phyloP scores from a whole-genome alignment of 2,329 filamentous ascomycete species.

The Clathrospora elynae region DNA sequence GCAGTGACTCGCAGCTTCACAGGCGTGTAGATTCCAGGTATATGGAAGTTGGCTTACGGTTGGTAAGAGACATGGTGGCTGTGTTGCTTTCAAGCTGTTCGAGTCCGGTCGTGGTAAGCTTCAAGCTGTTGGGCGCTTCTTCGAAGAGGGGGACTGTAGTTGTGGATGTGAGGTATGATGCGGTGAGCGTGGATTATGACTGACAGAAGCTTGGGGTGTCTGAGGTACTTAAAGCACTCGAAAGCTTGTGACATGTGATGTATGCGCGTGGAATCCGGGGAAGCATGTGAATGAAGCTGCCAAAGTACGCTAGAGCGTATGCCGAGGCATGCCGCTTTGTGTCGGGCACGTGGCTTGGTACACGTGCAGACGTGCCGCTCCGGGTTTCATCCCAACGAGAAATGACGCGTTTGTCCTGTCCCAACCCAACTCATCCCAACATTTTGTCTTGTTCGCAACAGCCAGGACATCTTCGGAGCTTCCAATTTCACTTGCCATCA shows the following conservation, averaged over 20 bases:
- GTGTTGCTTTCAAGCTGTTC: constrained; percentile 6
- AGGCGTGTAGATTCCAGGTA: not conserved
- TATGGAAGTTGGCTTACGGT: constrained; percentile 21
- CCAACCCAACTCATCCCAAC: not conserved
- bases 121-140: too few relatives aligned
- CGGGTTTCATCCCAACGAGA: not conserved
- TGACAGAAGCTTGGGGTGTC: not conserved
- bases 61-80: constrained; percentile 41
- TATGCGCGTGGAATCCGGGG: too few relatives aligned
- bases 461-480: too few relatives aligned
- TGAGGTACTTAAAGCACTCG: too few relatives aligned
- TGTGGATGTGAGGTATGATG: constrained; percentile 1
- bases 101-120: not conserved
- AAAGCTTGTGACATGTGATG: too few relatives aligned
- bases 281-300: too few relatives aligned
- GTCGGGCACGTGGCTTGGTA: not conserved
- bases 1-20: not conserved
- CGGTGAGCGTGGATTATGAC: not conserved
- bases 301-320: not conserved
- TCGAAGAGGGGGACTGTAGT: not conserved
- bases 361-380: constrained; percentile 4
- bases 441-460: too few relatives aligned
- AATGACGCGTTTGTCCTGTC: constrained; percentile 1
- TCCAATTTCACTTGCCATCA: too few relatives aligned
- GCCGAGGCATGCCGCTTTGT: not conserved